Evolutionary conservation across 345 rosid species (phyloP), one percentile per base, ranked within the genome.

Genomic region (Camelina hispida): DNA sequence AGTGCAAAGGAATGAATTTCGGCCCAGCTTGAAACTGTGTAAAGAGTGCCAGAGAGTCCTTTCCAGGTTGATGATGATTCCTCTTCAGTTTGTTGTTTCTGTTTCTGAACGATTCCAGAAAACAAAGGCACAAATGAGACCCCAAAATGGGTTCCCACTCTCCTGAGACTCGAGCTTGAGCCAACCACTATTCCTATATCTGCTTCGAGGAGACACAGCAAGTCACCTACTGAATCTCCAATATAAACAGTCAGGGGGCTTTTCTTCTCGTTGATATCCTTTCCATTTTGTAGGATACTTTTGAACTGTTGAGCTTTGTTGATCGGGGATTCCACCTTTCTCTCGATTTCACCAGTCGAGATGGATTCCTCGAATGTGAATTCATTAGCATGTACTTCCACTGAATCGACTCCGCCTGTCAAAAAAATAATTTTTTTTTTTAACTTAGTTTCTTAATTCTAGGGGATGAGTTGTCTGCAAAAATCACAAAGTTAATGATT

Each of bases 161-260:
- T 87, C 81, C 96, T 85, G 54, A 95, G 85, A 86, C 97, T 95
- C 65, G 88, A 72, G 60, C 99, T 90, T 37, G 91, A 83, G 52
- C 93, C 88, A 62, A 95, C 76, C 60, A 95, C 98, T 40, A 92
- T 92, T 47, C 97, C 99, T 69, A 95, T 87, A 64, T 95, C 99
- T 12, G 97, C 99, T 82, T 87, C 82, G 14, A 95, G 89, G 73
- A 95, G 85, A 81, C 98, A 95, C 30, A 92, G 97, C 83, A 95
- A 72, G 84, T 95, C 99, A 13, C 96, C 97, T 23, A 92, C 89
- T 0, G 98, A 89, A 62, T 89, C 98, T 68, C 98, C 99, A 65
- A 95, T 83, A 71, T 92, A 95, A 60, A 95, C 83, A 59, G 86
- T 90, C 77, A 84, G 44, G 16, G 17, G 40, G 55, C 79, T 83